Conservation (phyloP, 768 basidiomycete species). For the Cystobasidium ongulense region DNA sequence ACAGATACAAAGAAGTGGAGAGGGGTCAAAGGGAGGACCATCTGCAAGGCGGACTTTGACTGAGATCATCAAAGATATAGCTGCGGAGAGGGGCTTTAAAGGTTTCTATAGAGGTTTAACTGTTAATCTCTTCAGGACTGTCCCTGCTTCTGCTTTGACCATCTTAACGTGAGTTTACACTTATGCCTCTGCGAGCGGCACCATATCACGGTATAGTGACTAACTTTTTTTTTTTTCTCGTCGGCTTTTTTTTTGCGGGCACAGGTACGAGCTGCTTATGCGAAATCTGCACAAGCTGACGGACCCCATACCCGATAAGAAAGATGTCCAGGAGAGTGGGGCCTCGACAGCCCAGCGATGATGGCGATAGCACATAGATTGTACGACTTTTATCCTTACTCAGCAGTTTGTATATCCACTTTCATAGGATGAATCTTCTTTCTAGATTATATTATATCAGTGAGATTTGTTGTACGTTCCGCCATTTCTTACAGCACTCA, state of each 20-base stretch:
- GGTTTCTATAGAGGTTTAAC: constrained; percentile 87
- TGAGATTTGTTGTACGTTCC: not conserved
- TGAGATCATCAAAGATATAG: constrained; percentile 63
- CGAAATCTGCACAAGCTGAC: constrained; percentile 39
- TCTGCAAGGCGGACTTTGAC: constrained; percentile 50
- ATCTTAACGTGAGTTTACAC: constrained; percentile 66
- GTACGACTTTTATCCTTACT: not conserved
- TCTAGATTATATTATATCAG: no score
- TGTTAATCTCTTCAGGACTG: constrained; percentile 88
- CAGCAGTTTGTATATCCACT: no score
- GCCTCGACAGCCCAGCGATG: not conserved
- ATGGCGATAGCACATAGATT: not conserved
- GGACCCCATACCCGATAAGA: not conserved
- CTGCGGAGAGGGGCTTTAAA: constrained; percentile 73
- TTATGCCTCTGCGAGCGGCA: no score
- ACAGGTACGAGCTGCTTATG: constrained; percentile 51
- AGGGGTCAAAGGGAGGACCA: not conserved
- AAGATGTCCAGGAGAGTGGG: not conserved
- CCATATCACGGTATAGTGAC: no score
- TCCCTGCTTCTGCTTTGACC: constrained; percentile 92
- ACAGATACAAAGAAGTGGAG: constrained; percentile 55
- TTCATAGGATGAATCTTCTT: no score
- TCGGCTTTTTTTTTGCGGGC: not conserved
- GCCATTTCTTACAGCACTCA: no score
- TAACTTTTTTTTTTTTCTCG: not conserved